Evolutionary conservation across 2,329 filamentous ascomycete genomes (phyloP), one percentile per base, ranked within the genome.

Genomic region (Alternaria burnsii): DNA sequence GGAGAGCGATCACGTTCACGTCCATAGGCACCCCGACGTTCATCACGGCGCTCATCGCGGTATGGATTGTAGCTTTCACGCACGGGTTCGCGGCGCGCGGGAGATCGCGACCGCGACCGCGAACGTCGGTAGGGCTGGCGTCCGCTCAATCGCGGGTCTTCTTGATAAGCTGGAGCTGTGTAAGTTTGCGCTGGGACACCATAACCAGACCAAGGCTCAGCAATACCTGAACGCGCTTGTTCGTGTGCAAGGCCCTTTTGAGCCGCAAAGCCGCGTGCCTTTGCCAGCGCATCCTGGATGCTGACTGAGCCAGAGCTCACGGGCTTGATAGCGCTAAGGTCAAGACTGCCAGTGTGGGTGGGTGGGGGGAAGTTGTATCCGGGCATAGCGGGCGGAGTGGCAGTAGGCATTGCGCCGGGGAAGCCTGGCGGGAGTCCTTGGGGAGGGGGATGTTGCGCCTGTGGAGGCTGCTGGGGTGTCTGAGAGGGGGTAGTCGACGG

Each of bases 61-160:
- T 95, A 96, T 22, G 91, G 91, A 73, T 92, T 94, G 80, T 90
- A 89, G 73, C 88, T 89, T 77, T 93, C 91, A 78, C 90, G 87
- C 78, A 87, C 91, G 59, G 86, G 84, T 71, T 92, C 90, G 73
- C 91, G 89, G 55, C 87, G 85, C 53, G 82, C 78, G 43, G 86
- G 85, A 42, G 78, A 79, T 42, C 78, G 76, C 61, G 90, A 89
- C 14, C 87, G 86, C 40, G 93, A 95, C 63, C 92, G 88, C 38
- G 92, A 94, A 63, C 91, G 86, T 52, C 76, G 82, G 76, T 91
- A 93, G 30, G 70, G 63, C 72, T 59, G 57, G 46, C 89, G 83
- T 59, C 81, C 80, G 58, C 84, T 79, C 64, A 85, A 76, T 70
- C 85, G 80, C 54, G 82, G 81, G 61, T 84, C 82, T 66, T 80